A percentile compares a stretch with the other conserved stretches of the same genome.
These are phyloP conservation scores for Lichtheimia hyalospora DNA, from an alignment of 371 early-diverging fungal species.

Conservation along the genomic window DNA sequence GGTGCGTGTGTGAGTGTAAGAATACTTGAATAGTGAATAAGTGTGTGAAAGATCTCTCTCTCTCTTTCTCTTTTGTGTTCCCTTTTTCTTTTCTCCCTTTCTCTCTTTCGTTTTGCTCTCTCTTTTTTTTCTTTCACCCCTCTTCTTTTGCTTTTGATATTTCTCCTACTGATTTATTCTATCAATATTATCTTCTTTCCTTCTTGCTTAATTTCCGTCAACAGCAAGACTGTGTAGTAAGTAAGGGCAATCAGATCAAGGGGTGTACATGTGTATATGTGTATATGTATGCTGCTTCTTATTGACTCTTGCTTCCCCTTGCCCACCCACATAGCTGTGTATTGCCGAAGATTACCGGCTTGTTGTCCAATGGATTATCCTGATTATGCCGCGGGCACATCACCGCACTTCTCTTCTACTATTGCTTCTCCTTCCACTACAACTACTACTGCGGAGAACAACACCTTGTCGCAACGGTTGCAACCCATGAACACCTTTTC, in stretches of 20 bases:
- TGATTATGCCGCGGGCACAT: slow-evolving; percentile 14
- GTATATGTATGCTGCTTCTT: background rate
- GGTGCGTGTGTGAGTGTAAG: too few species aligned
- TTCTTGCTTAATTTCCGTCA: background rate
- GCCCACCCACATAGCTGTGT: background rate
- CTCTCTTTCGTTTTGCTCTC: background rate
- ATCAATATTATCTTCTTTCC: background rate
- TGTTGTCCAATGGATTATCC: slow-evolving; percentile 13
- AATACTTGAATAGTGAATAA: too few species aligned
- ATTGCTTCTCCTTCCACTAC: background rate
- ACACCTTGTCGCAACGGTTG: background rate
- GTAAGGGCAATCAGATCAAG: background rate
- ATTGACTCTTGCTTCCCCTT: background rate
- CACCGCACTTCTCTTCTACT: slow-evolving; percentile 6
- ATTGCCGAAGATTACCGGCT: slow-evolving; percentile 11
- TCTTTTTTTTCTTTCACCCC: background rate
- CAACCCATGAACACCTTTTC: slow-evolving; percentile 2
- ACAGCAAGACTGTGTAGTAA: background rate
- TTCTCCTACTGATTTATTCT: slow-evolving; percentile 8
- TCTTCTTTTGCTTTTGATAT: background rate
- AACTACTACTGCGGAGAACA: background rate
- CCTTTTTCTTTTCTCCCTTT: background rate
- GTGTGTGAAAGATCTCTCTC: too few species aligned
- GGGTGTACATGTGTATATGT: background rate
- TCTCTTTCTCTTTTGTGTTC: too few species aligned